Base-by-base conservation (phyloP, 2,329 filamentous ascomycete genomes). In the Nigrospora osmanthi region DNA sequence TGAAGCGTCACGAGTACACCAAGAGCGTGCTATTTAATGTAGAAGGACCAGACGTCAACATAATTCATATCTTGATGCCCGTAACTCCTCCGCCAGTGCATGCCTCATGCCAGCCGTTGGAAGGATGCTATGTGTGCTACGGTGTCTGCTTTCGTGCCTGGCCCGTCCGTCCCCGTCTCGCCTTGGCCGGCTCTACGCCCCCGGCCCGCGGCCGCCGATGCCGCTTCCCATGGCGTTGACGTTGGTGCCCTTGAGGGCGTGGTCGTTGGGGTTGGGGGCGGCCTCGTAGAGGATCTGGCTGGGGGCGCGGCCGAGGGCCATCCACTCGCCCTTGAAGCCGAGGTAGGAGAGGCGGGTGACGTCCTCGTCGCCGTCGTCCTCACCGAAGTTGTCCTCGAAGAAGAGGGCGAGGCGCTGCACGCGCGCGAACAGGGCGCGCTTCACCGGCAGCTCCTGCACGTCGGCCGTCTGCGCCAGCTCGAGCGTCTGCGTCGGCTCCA, bases 251-350 rank as follows among this genome's bases (percentile, higher is more conserved):
- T 80, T 81, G 17, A 84, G 19, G 67, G 76, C 79, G 68, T 98
- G 93, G 68, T 98, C 93, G 39, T 71, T 79, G 12, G 91, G 93
- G 63, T 96, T 95, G 33, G 93, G 85, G 23, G 91, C 91, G 15
- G 89, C 86, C 75, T 98, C 93, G 65, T 97, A 98, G 49, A 95
- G 58, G 55, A 97, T 91, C 54, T 85, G 89, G 7, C 85, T 72
- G 1, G 93, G 89, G 60, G 91, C 88, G 45, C 85, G 76, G 39
- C 85, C 93, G 58, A 95, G 66, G 61, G 83, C 81, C 78, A 93
- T 93, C 75, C 89, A 97, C 66, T 95, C 88, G 19, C 93, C 93
- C 67, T 88, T 90, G 71, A 98, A 97, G 1, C 87, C 93, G 46
- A 97, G 52, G 67, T 96, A 98, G 49, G 75, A 82, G 2, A 97